A percentile compares a stretch with the other conserved stretches of the same genome.
Evolutionary conservation across 768 basidiomycete species (phyloP).

Genomic region (Lactarius psammicola): DNA sequence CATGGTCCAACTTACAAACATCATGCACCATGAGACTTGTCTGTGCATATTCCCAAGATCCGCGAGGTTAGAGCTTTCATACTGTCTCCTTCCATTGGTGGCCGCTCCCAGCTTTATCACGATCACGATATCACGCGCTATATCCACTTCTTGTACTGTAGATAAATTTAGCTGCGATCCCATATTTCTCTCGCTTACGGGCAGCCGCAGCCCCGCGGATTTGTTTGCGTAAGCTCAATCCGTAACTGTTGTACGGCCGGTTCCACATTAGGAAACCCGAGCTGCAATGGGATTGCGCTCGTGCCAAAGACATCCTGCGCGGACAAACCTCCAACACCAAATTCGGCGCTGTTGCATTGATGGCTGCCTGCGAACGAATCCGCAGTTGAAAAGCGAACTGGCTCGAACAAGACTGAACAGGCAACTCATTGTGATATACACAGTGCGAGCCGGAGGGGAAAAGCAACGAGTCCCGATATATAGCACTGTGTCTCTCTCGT

Average conservation of each 20-base stretch:
- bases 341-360: background rate
- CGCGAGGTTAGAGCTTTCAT: background rate
- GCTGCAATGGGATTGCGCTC: background rate
- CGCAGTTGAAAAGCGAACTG: background rate
- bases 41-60: background rate
- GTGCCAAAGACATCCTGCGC: background rate
- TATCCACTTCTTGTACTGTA: too few species aligned
- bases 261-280: background rate
- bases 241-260: background rate
- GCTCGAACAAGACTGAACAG: background rate
- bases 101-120: background rate
- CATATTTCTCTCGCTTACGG: background rate
- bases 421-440: conserved; percentile 8
- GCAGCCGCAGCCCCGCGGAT: background rate
- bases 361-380: background rate
- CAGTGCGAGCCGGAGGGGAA: background rate
- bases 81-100: too few species aligned
- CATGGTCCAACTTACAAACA: background rate
- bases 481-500: conserved; percentile 11
- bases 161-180: background rate
- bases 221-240: background rate
- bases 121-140: background rate
- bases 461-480: conserved; percentile 9
- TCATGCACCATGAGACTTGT: background rate
- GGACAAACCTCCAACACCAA: background rate